These are phyloP conservation scores for Penicillium thymicola DNA, from an alignment of 2,329 filamentous ascomycete species.

Conservation along the genomic window DNA sequence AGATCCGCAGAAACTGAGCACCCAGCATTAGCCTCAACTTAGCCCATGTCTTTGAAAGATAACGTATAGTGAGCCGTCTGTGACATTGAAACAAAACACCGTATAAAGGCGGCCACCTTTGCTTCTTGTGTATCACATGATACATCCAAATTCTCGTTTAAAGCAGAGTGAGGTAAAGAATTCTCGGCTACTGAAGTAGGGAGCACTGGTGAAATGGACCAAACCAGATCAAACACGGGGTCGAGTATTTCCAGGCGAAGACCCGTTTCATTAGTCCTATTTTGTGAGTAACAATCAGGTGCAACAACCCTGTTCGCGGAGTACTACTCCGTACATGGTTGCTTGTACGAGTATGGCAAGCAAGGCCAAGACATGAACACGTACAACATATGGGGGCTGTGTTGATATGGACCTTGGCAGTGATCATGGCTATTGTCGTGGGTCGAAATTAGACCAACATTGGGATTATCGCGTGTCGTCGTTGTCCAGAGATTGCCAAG, in stretches of 20 bases:
- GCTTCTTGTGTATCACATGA: not conserved
- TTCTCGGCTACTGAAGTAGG: not conserved
- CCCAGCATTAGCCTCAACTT: not conserved
- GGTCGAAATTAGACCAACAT: not conserved
- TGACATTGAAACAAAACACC: not conserved
- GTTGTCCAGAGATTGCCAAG: too few species aligned
- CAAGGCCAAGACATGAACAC: not conserved
- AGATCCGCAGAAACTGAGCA: not conserved
- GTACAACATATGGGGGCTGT: not conserved
- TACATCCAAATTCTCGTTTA: not conserved
- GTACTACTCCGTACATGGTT: not conserved
- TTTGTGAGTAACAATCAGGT: not conserved
- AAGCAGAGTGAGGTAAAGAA: not conserved
- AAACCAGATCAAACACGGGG: not conserved
- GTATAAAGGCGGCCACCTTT: not conserved
- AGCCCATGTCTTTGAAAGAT: not conserved
- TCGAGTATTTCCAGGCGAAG: not conserved
- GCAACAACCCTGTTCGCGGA: too few species aligned
- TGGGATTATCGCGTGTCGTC: not conserved
- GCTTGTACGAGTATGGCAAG: not conserved
- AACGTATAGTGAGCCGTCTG: not conserved
- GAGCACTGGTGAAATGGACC: not conserved
- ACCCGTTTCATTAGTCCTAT: not conserved
- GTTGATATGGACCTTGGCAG: not conserved
- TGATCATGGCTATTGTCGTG: not conserved